phyloP scores from a whole-genome alignment of 176 grass and related monocot species.

The Oryza glumipatula region DNA sequence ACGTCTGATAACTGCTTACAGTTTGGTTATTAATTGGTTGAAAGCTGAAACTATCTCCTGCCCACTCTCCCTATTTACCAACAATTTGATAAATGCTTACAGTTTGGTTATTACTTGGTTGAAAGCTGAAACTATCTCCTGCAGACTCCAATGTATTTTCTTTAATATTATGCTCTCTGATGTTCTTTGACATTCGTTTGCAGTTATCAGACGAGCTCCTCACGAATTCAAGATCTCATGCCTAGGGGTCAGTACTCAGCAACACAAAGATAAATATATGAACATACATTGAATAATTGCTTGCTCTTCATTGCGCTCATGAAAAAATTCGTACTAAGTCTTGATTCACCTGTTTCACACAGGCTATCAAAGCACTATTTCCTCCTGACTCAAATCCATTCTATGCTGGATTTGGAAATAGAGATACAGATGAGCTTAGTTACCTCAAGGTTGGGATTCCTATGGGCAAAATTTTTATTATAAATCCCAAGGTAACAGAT shows the following conservation, averaged over 20 bases:
- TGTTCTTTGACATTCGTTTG: constrained; percentile 47
- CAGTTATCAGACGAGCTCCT: constrained; percentile 98
- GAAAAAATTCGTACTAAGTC: constrained; percentile 25
- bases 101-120: background rate
- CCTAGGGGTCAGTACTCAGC: constrained; percentile 63
- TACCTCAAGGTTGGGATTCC: constrained; percentile 97
- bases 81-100: constrained; percentile 25
- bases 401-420: constrained; percentile 97
- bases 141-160: constrained; percentile 4
- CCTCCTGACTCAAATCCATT: constrained; percentile 88
- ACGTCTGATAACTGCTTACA: background rate
- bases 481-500: constrained; percentile 81
- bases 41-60: background rate
- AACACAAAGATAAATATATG: background rate
- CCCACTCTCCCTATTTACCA: background rate
- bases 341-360: constrained; percentile 39
- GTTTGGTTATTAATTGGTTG: too few species aligned
- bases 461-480: constrained; percentile 96
- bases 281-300: background rate
- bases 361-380: constrained; percentile 90
- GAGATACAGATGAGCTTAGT: constrained; percentile 93
- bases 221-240: constrained; percentile 99
- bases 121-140: constrained; percentile 1
- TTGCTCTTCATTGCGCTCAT: background rate
- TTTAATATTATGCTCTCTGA: constrained; percentile 39